A percentile compares a stretch with the other conserved stretches of the same genome.
Conservation (phyloP, 1,284 basidiomycete genomes). For the Moesziomyces sp. region DNA sequence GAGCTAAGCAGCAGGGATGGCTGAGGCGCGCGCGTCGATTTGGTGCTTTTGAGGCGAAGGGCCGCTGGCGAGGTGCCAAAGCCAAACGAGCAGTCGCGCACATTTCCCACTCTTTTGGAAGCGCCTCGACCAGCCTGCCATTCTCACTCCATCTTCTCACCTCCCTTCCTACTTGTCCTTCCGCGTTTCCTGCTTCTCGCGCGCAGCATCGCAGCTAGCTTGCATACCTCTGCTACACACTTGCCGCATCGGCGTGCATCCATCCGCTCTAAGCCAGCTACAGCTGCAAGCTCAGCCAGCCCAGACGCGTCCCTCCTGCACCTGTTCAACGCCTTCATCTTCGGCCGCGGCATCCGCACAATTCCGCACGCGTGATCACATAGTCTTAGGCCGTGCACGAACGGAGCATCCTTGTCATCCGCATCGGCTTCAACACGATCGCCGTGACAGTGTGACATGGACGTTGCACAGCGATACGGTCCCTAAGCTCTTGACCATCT, state of each 20-base stretch:
- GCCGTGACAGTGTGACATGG: slow-evolving; percentile 14
- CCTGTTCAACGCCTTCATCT: background rate
- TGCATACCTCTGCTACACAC: too few species aligned
- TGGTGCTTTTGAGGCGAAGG: background rate
- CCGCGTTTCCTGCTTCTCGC: background rate
- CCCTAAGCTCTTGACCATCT: background rate
- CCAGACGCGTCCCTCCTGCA: background rate
- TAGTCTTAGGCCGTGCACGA: too few species aligned
- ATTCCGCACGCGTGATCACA: background rate
- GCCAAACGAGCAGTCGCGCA: too few species aligned
- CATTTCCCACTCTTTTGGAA: too few species aligned
- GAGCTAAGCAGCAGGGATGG: background rate
- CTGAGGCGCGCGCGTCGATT: background rate
- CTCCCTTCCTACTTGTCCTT: background rate
- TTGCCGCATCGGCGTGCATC: too few species aligned
- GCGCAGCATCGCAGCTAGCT: too few species aligned
- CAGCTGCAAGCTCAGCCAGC: too few species aligned
- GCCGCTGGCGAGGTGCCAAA: too few species aligned
- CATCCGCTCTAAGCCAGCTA: too few species aligned
- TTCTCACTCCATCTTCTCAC: slow-evolving; percentile 6
- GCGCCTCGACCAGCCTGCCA: too few species aligned
- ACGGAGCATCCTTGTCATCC: too few species aligned
- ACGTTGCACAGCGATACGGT: background rate
- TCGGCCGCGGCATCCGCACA: background rate
- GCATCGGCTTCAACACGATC: too few species aligned